Evolutionary conservation across 2,329 filamentous ascomycete species (phyloP), one percentile per base, ranked within the genome.

Genomic region (Botrytis elliptica): DNA sequence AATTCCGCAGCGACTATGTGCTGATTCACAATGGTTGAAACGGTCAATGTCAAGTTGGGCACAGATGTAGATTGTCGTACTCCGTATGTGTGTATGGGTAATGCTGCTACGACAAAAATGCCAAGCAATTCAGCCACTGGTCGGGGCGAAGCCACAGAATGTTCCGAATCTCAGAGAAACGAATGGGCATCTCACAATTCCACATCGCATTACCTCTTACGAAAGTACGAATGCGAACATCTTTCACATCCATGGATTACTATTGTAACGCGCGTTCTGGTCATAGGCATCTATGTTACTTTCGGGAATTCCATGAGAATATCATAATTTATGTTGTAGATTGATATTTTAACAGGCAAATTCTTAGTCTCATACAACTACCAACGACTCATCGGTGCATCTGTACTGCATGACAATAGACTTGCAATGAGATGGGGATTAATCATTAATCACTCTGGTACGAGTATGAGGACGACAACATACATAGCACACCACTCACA

Each of bases 91-190:
- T 55, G 52, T 55, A 57, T 38, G 59, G 59, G 59, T 40, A 62
- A 62, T 33, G 33, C 65, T 55, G 25, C 33, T 22, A 55, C 46
- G 20, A 57, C 20, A 22, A 33, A 65, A 65, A 44, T 25, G 66
- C 49, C 66, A 69, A 69, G 66, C 14, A 25, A 9, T 57, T 57
- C 66, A 69, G 66, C 66, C 66, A 69, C 66, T 29, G 38, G 25
- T 57, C n/a, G 52, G 66, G 66, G 46, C 52, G 57, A 57, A 69
- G 66, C 66, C 66, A 68, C 66, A 42, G 20, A 69, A 44, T 57
- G n/a, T 16, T 69, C 66, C 49, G 66, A 68, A 57, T 44, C 36
- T 68, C 36, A 68, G 33, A 68, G 65, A 68, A 68, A 55, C 33
- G 46, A 55, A 67, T 40, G 44, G 64, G 64, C 40, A 65, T 65